These are phyloP conservation scores for Starmerella tilneyi DNA, from an alignment of 805 yeast species.

Conservation along the genomic window DNA sequence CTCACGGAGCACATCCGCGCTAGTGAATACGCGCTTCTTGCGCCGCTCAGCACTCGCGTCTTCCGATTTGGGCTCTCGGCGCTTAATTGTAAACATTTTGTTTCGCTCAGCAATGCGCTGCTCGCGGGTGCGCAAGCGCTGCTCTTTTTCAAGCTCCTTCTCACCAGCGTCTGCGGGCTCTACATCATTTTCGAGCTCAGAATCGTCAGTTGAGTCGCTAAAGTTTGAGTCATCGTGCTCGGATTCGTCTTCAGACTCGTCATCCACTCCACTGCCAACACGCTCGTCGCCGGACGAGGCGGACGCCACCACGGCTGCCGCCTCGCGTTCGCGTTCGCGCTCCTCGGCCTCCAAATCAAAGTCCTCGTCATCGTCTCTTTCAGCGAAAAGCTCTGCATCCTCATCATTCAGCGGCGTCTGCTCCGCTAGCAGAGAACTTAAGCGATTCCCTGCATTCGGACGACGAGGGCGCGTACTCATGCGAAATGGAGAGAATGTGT, in stretches of 20 bases:
- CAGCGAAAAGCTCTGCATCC: conserved; percentile 51
- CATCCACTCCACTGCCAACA: background rate
- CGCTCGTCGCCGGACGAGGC: conserved; percentile 3
- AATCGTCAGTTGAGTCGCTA: conserved; percentile 36
- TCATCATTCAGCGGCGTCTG: conserved; percentile 54
- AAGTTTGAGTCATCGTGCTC: conserved; percentile 29
- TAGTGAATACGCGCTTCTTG: conserved; percentile 18
- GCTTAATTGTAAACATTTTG: conserved; percentile 31
- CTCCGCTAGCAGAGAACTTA: conserved; percentile 60
- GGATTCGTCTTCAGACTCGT: conserved; percentile 14
- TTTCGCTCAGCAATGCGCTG: conserved; percentile 28
- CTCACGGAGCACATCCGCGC: conserved; percentile 37
- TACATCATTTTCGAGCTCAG: conserved; percentile 38
- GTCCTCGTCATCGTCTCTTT: conserved; percentile 37
- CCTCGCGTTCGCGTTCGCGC: conserved; percentile 8
- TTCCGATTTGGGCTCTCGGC: conserved; percentile 28
- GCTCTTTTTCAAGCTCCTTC: conserved; percentile 43
- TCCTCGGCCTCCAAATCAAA: conserved; percentile 29
- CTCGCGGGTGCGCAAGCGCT: conserved; percentile 27
- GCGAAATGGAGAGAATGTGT: background rate
- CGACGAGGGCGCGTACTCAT: conserved; percentile 39
- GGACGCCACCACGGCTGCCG: background rate
- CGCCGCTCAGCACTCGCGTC: conserved; percentile 13
- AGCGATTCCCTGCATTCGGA: conserved; percentile 80
- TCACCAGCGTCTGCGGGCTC: conserved; percentile 61